Conservation (phyloP, 2,329 filamentous ascomycete species). For the Aspergillus ibericus region DNA sequence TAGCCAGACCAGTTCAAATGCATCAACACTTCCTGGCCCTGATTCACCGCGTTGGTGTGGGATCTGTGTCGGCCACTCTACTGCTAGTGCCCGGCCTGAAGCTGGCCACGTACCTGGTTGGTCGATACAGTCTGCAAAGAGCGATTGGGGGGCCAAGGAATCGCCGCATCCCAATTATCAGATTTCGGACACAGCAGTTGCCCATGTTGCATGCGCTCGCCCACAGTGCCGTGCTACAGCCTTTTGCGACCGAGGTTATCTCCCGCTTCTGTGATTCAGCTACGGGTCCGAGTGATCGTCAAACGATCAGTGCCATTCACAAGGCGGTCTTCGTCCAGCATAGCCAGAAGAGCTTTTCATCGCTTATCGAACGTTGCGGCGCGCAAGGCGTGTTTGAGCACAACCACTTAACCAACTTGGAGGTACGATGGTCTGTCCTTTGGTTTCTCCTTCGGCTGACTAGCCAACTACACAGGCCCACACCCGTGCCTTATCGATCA, state of each 20-base stretch:
- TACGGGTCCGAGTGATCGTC: constrained; percentile 12
- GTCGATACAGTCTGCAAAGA: background rate
- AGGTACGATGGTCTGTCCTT: background rate
- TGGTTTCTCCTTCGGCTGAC: background rate
- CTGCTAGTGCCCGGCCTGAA: background rate
- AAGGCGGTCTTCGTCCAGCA: constrained; percentile 14
- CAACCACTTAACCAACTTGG: constrained; percentile 15
- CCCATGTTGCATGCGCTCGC: constrained; percentile 27
- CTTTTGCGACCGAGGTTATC: constrained; percentile 13
- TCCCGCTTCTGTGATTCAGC: constrained; percentile 34
- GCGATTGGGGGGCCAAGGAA: background rate
- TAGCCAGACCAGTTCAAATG: constrained; percentile 6
- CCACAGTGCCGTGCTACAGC: constrained; percentile 10
- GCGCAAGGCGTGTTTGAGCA: constrained; percentile 16
- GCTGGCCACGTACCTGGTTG: background rate
- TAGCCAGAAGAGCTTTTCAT: constrained; percentile 8
- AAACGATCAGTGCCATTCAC: constrained; percentile 12
- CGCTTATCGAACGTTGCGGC: constrained; percentile 14
- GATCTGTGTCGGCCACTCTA: background rate
- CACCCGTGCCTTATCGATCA: constrained; percentile 12
- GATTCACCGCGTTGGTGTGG: background rate
- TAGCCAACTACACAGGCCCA: background rate
- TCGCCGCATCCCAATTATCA: constrained; percentile 19
- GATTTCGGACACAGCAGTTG: constrained; percentile 27
- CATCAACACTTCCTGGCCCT: background rate